phyloP scores from a whole-genome alignment of 1,284 basidiomycete genomes.

The Pseudozyma pruni region DNA sequence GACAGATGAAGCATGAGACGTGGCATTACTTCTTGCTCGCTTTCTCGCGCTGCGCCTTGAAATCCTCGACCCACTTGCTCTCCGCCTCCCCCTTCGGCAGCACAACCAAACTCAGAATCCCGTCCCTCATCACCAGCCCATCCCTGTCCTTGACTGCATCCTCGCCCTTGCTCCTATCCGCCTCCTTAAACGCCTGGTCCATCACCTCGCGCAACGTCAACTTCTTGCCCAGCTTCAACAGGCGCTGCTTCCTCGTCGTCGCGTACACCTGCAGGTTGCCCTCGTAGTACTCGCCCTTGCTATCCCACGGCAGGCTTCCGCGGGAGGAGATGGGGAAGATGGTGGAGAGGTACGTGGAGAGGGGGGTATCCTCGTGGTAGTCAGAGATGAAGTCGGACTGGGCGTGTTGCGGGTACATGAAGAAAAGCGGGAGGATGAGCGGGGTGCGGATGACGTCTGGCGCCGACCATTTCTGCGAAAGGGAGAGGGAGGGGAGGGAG shows the following conservation, averaged over 20 bases:
- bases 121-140: conserved; percentile 86
- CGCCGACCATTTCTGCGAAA: conserved; percentile 49
- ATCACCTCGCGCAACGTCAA: conserved; percentile 84
- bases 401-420: conserved; percentile 89
- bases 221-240: conserved; percentile 89
- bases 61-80: conserved; percentile 84
- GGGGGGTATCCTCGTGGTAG: conserved; percentile 86
- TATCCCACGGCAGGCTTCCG: conserved; percentile 80
- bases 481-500: conserved; percentile 61
- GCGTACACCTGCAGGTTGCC: conserved; percentile 82
- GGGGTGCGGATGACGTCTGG: conserved; percentile 71
- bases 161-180: conserved; percentile 51
- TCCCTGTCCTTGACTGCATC: conserved; percentile 75
- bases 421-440: conserved; percentile 85
- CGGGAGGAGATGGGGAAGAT: conserved; percentile 80
- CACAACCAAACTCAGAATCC: conserved; percentile 85
- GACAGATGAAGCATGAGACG: no score
- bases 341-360: conserved; percentile 79
- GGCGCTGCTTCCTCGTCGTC: conserved; percentile 78
- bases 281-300: conserved; percentile 77
- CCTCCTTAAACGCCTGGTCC: conserved; percentile 70
- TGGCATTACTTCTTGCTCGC: background rate
- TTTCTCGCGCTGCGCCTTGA: conserved; percentile 72
- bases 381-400: conserved; percentile 87
- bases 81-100: conserved; percentile 84